phyloP scores from a whole-genome alignment of 805 yeast species.

The Pichia ethanolica region DNA sequence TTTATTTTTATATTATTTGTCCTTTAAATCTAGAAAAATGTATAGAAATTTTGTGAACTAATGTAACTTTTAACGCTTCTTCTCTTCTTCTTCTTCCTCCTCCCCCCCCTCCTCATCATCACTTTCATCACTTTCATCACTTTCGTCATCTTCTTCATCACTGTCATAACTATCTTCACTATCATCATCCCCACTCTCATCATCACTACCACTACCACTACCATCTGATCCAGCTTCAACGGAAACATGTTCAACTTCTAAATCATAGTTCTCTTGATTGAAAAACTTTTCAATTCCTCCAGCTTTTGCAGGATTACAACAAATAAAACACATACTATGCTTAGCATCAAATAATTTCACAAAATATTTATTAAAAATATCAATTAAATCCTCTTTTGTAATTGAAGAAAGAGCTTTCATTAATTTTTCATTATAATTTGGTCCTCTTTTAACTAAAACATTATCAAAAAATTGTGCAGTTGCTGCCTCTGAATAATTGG shows the following conservation, averaged over 20 bases:
- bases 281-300: constrained; percentile 43
- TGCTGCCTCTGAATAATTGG: constrained; percentile 62
- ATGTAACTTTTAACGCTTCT: too few relatives aligned
- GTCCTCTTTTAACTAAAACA: constrained; percentile 63
- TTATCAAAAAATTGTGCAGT: constrained; percentile 57
- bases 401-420: constrained; percentile 46
- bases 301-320: constrained; percentile 63
- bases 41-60: too few relatives aligned
- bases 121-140: constrained; percentile 8
- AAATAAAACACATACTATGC: constrained; percentile 54
- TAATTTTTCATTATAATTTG: constrained; percentile 47
- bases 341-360: constrained; percentile 54
- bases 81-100: too few relatives aligned
- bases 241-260: constrained; percentile 46
- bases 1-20: too few relatives aligned
- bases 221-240: constrained; percentile 20
- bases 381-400: constrained; percentile 44
- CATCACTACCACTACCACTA: constrained; percentile 23
- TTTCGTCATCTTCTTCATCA: constrained; percentile 6
- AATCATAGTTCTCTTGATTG: constrained; percentile 46
- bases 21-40: too few relatives aligned
- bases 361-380: constrained; percentile 50
- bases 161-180: constrained; percentile 15
- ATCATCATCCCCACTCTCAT: constrained; percentile 13
- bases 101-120: background rate